phyloP scores from a whole-genome alignment of 805 yeast species.

The Priceomyces fermenticarens region DNA sequence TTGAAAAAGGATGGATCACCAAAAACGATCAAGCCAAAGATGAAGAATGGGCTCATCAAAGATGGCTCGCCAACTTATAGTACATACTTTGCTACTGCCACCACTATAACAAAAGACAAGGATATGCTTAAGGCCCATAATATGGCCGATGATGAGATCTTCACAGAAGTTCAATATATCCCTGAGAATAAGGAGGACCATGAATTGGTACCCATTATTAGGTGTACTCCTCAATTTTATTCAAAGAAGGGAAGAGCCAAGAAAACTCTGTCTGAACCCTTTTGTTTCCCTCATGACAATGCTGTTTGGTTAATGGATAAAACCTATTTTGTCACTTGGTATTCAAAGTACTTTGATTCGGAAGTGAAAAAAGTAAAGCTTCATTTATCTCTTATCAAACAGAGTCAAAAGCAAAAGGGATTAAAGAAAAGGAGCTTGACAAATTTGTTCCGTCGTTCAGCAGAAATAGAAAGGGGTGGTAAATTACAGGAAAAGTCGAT shows the following conservation, averaged over 20 bases:
- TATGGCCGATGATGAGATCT: slow-evolving; percentile 58
- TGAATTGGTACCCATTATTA: slow-evolving; percentile 68
- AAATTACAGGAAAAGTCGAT: slow-evolving; percentile 42
- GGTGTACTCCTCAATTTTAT: slow-evolving; percentile 83
- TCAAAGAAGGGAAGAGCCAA: slow-evolving; percentile 58
- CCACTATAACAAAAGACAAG: slow-evolving; percentile 53
- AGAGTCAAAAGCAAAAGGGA: slow-evolving; percentile 54
- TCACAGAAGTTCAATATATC: slow-evolving; percentile 51
- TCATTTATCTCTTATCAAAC: slow-evolving; percentile 66
- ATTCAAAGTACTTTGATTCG: slow-evolving; percentile 52
- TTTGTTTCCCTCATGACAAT: slow-evolving; percentile 76
- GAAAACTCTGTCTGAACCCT: slow-evolving; percentile 63
- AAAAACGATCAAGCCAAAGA: slow-evolving; percentile 71
- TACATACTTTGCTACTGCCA: slow-evolving; percentile 72
- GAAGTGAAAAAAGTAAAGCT: slow-evolving; percentile 59
- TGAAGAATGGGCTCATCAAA: slow-evolving; percentile 68
- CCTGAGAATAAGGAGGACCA: slow-evolving; percentile 76
- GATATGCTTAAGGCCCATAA: slow-evolving; percentile 71
- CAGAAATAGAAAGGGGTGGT: slow-evolving; percentile 39
- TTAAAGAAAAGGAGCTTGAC: slow-evolving; percentile 39
- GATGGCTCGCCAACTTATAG: slow-evolving; percentile 69
- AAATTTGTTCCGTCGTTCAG: slow-evolving; percentile 25
- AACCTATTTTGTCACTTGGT: slow-evolving; percentile 82
- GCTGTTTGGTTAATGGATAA: slow-evolving; percentile 53
- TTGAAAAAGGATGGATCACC: slow-evolving; percentile 76